Percentiles rank a stretch among this genome's conserved stretches.
phyloP scores from a whole-genome alignment of 257 asterid species.

The Nicotiana undulata region DNA sequence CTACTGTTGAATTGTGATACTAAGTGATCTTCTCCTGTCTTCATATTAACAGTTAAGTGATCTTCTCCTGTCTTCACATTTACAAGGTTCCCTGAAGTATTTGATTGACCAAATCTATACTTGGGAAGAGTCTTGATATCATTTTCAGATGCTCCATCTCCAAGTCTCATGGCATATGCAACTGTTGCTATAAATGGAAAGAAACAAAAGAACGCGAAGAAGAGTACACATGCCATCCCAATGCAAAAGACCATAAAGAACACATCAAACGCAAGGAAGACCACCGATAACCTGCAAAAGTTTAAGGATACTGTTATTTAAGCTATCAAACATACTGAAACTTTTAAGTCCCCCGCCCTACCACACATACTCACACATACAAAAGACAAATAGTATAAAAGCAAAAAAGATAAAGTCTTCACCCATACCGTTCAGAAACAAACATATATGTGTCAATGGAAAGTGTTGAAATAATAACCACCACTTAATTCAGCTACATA shows the following conservation, averaged over 20 bases:
- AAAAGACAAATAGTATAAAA: too few relatives aligned
- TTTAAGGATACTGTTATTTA: slow-evolving; percentile 2
- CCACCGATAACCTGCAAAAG: slow-evolving; percentile 72
- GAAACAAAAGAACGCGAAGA: slow-evolving; percentile 63
- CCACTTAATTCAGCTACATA: not conserved
- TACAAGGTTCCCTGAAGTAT: slow-evolving; percentile 5
- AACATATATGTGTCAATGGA: not conserved
- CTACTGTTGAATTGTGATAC: slow-evolving; percentile 19
- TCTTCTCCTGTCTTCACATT: slow-evolving; percentile 28
- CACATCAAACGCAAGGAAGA: slow-evolving; percentile 77
- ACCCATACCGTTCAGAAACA: not conserved
- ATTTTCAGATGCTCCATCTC: slow-evolving; percentile 75
- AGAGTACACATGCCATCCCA: slow-evolving; percentile 57
- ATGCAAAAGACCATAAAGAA: slow-evolving; percentile 79
- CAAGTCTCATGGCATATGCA: slow-evolving; percentile 67
- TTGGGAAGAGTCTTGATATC: slow-evolving; percentile 73
- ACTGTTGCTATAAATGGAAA: slow-evolving; percentile 64
- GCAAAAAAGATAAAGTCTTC: not conserved
- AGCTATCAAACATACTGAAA: not conserved
- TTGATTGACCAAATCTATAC: slow-evolving; percentile 42
- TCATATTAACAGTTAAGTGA: slow-evolving; percentile 4
- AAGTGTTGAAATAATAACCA: not conserved
- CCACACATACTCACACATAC: not conserved
- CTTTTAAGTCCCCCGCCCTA: not conserved
- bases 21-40: slow-evolving; percentile 26